These are phyloP conservation scores for Alternaria arbusti DNA, from an alignment of 2,329 filamentous ascomycete genomes.

Conservation along the genomic window DNA sequence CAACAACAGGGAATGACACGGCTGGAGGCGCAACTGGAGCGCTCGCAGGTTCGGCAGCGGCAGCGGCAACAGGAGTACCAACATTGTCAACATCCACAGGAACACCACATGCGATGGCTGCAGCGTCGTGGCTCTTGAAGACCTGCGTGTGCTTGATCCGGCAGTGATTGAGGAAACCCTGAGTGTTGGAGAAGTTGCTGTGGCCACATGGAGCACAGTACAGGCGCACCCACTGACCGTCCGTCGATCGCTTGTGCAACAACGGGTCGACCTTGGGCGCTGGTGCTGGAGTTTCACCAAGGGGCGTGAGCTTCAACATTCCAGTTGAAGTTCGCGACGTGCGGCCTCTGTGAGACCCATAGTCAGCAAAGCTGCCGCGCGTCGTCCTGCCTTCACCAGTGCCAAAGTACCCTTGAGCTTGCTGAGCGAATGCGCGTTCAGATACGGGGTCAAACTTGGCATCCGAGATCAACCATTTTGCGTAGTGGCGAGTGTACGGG, in stretches of 20 bases:
- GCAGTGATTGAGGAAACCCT: slow-evolving; percentile 99
- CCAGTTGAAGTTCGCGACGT: slow-evolving; percentile 65
- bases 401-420: slow-evolving; percentile 47
- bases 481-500: slow-evolving; percentile 92
- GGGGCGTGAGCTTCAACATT: slow-evolving; percentile 50
- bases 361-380: slow-evolving; percentile 73
- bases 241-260: slow-evolving; percentile 79
- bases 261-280: slow-evolving; percentile 78
- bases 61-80: slow-evolving; percentile 41
- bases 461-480: slow-evolving; percentile 93
- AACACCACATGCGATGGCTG: slow-evolving; percentile 85
- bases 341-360: slow-evolving; percentile 59
- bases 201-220: slow-evolving; percentile 86
- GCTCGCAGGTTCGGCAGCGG: slow-evolving; percentile 39
- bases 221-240: slow-evolving; percentile 86
- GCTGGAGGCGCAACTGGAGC: slow-evolving; percentile 37
- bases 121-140: slow-evolving; percentile 95
- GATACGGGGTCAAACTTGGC: slow-evolving; percentile 73
- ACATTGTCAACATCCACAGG: slow-evolving; percentile 73
- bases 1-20: slow-evolving; percentile 35
- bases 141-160: slow-evolving; percentile 92
- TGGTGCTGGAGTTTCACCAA: slow-evolving; percentile 52
- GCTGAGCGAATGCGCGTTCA: slow-evolving; percentile 43
- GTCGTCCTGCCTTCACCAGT: slow-evolving; percentile 75
- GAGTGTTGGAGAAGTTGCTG: slow-evolving; percentile 92